A percentile compares a stretch with the other conserved stretches of the same genome.
Conservation (phyloP, 2,329 filamentous ascomycete species). For the Penicillium freii region DNA sequence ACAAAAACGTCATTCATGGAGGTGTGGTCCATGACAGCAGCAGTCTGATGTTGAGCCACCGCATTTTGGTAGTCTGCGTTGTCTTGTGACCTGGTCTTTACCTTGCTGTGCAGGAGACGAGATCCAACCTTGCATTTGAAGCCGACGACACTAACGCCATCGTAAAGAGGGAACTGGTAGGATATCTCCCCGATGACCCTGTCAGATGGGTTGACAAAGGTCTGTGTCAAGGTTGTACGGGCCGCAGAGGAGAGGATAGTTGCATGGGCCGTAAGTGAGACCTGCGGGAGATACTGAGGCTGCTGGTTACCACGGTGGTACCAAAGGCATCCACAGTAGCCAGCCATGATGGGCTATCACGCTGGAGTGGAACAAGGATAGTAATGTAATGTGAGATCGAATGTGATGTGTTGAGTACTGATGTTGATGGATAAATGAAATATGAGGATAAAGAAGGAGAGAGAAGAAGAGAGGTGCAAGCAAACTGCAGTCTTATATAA, state of each 20-base stretch:
- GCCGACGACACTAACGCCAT: slow-evolving; percentile 67
- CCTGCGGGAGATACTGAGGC: slow-evolving; percentile 55
- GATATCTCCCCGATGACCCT: slow-evolving; percentile 53
- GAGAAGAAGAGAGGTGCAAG: background rate
- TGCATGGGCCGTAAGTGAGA: slow-evolving; percentile 58
- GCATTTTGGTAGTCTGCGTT: slow-evolving; percentile 60
- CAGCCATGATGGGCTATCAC: background rate
- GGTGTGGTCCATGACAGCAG: slow-evolving; percentile 64
- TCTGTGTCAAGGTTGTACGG: slow-evolving; percentile 56
- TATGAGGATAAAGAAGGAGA: background rate
- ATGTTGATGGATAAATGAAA: too few relatives aligned
- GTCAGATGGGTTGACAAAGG: slow-evolving; percentile 58
- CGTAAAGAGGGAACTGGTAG: slow-evolving; percentile 71
- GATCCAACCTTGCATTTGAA: slow-evolving; percentile 65
- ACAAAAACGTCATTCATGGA: slow-evolving; percentile 65
- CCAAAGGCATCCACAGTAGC: background rate
- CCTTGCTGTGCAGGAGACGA: slow-evolving; percentile 57
- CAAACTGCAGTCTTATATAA: background rate
- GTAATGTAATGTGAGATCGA: background rate
- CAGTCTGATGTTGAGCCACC: slow-evolving; percentile 57
- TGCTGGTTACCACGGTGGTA: background rate
- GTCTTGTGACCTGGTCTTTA: slow-evolving; percentile 65
- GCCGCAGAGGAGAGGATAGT: slow-evolving; percentile 58
- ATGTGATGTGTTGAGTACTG: background rate
- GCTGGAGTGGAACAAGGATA: background rate